phyloP scores from a whole-genome alignment of 306 rosid species.

The Lathyrus tuberosus region DNA sequence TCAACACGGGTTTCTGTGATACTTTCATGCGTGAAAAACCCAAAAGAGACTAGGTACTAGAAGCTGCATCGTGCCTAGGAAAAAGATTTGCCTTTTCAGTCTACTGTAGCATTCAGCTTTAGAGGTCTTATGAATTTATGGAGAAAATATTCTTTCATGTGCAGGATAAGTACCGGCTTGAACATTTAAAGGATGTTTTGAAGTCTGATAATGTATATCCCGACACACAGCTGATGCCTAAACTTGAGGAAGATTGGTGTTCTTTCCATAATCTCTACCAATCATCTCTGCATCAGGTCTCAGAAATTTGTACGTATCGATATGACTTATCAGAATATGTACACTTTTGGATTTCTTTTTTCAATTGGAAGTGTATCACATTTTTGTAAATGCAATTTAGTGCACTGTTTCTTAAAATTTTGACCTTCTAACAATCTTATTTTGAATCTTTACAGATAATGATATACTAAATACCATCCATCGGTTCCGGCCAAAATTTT shows the following conservation, averaged over 20 bases:
- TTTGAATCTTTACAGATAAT: conserved; percentile 57
- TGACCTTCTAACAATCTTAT: background rate
- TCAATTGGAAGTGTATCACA: background rate
- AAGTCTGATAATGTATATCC: conserved; percentile 47
- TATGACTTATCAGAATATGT: conserved; percentile 26
- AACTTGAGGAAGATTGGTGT: conserved; percentile 81
- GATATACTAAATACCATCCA: conserved; percentile 70
- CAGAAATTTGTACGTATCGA: conserved; percentile 68
- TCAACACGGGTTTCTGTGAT: conserved; percentile 14
- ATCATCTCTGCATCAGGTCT: conserved; percentile 68
- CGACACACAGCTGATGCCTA: conserved; percentile 37
- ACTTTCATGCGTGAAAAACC: conserved; percentile 4
- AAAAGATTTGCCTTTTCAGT: conserved; percentile 22
- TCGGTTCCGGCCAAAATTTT: conserved; percentile 71
- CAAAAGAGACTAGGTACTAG: conserved; percentile 13
- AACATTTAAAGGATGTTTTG: conserved; percentile 60
- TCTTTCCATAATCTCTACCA: conserved; percentile 67
- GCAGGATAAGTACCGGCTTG: conserved; percentile 67
- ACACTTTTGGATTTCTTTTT: conserved; percentile 4
- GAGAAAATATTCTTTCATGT: conserved; percentile 33
- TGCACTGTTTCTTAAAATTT: background rate
- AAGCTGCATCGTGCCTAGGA: conserved; percentile 15
- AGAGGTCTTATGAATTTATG: conserved; percentile 21
- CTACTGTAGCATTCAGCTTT: background rate
- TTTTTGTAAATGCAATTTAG: background rate